These are phyloP conservation scores for Musa itinerans DNA, from an alignment of 176 grass and related monocot species.

Conservation along the genomic window DNA sequence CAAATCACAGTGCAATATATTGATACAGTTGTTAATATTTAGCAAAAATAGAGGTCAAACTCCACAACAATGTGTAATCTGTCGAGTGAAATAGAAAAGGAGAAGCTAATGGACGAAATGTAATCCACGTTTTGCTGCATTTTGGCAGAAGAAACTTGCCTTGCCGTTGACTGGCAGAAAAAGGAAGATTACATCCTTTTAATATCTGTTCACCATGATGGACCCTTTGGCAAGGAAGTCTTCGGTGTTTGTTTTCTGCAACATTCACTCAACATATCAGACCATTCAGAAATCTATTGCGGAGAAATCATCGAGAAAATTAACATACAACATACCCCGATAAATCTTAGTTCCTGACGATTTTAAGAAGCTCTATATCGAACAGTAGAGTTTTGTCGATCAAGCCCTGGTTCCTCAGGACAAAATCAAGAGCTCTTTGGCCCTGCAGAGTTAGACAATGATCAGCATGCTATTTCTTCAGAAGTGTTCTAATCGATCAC, in stretches of 20 bases:
- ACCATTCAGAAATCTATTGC: neutral
- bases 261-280: neutral
- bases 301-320: neutral
- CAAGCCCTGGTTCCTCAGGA: constrained; percentile 82
- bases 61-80: neutral
- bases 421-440: constrained; percentile 92
- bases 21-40: neutral
- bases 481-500: neutral
- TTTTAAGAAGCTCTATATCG: constrained; percentile 91
- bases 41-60: neutral
- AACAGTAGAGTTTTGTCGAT: constrained; percentile 96
- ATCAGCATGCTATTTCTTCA: constrained; percentile 2
- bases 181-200: neutral
- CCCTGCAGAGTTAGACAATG: constrained; percentile 44
- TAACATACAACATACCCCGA: neutral
- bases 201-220: neutral
- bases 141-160: neutral
- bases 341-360: constrained; percentile 32
- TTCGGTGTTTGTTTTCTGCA: neutral
- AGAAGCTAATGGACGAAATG: neutral
- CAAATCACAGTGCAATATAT: neutral
- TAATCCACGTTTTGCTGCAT: no score
- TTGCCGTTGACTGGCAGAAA: no score
- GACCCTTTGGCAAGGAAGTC: neutral
- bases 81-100: neutral